Base-by-base conservation (phyloP, 805 yeast species). In the Kluyveromyces siamensis region DNA sequence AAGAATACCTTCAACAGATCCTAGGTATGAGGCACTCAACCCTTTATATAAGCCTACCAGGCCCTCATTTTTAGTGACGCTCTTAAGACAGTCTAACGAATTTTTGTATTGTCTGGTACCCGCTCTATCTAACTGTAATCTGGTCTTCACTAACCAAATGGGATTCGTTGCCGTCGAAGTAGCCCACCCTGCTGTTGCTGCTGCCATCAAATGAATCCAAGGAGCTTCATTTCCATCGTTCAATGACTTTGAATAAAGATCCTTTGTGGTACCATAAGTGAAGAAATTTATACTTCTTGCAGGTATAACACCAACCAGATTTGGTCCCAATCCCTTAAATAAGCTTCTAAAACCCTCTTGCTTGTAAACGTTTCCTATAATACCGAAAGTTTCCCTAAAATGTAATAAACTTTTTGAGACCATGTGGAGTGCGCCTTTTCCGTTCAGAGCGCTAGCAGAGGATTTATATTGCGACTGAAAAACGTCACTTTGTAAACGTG, bases 101-200 rank as follows among this genome's bases (percentile, higher is more conserved):
- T 86, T 90, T 51, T 76, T 82, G 65, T 91, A 93, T 52, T 76
- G 75, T 55, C 82, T 80, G 10, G 69, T 58, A n/a, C 70, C 67
- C 1, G 86, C 76, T 62, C 83, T 85, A 66, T 93, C 99, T 46
- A 93, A 73, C 63, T 93, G 99, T 47, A 93, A 76, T 60, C 99
- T 75, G 0, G 99, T 93, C 69, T 93, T 93, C 51, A 93, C 83
- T 51, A 93, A 72, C 99, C 99, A 93, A 50, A 93, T 93, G 11
- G 99, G 99, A 64, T 93, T 93, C 0, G 99, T 93, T 13, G 89
- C 96, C 0, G 99, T 91, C 5, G 96, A 84, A 0, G 99, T 93
- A 16, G 84, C 91, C 62, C 91, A 73, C 5, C 99, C 99, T 0
- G 99, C 99, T 57, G 76, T 75, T 0, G 90, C 81, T 6, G 97